Evolutionary conservation across 768 basidiomycete genomes (phyloP), one percentile per base, ranked within the genome.

Genomic region (Kwoniella europaea): DNA sequence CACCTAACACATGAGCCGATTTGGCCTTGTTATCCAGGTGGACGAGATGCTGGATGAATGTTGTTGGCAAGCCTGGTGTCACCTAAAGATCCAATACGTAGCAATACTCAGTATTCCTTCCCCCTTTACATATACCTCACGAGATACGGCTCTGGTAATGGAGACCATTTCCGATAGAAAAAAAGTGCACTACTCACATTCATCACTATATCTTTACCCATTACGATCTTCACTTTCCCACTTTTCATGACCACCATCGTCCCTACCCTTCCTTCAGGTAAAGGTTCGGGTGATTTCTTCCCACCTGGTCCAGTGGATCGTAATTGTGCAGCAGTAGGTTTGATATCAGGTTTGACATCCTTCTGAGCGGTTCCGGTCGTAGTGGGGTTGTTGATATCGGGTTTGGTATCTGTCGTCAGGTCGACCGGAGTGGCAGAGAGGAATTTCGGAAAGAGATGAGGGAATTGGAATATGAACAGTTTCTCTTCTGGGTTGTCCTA

Each of bases 381-480:
- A n/a, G 12, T 24, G 13, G 35, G 16, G 16, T 35, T 41, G 10
- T 41, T 53, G 10, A 86, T 80, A 5, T 89, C 88, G 52, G 67
- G 56, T 42, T 75, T 71, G n/a, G 65, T 74, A 64, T 86, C 84
- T 16, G 83, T 84, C 53, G 86, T 85, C 27, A 72, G 60, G 42
- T 74, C 78, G 10, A 80, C 77, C 20, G 84, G 71, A 9, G 82
- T 72, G 7, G 85, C 77, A 7, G 88, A 84, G 2, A 85, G 69
- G 84, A 94, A 94, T 4, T 85, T 87, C 0, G 94, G 93, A 83
- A 97, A 94, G 0, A 92, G 91, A 10, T 86, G 82, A 0, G 94
- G 94, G 77, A 96, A 96, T 79, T 95, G 93, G 85, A 96, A 94
- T 75, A 94, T 90, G 78, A 91, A 96, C 3, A 96, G 84, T 20